Percentiles rank a stretch among this genome's conserved stretches.
phyloP scores from a whole-genome alignment of 306 rosid genomes.

The Gynostemma pentaphyllum region DNA sequence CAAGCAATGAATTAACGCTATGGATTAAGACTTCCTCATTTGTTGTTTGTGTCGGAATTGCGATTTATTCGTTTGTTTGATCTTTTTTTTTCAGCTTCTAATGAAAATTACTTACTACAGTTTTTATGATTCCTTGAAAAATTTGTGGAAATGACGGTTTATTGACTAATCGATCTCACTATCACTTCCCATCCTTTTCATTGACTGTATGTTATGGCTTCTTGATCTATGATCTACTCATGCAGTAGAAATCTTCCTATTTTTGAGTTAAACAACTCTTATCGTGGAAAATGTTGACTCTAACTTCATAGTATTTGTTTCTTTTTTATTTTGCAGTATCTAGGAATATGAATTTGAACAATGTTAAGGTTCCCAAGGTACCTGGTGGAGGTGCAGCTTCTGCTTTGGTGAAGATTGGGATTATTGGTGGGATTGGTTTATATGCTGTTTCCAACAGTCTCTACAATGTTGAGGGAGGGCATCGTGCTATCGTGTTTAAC shows the following conservation, averaged over 20 bases:
- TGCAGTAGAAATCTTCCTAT: background rate
- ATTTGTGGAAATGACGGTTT: no score
- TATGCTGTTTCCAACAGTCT: slow-evolving; percentile 60
- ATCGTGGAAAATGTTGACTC: background rate
- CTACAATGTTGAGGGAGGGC: slow-evolving; percentile 89
- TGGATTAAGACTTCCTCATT: no score
- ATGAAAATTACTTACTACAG: no score
- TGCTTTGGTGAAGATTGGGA: slow-evolving; percentile 37
- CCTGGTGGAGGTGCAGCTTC: slow-evolving; percentile 57
- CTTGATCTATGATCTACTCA: background rate
- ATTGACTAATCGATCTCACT: no score
- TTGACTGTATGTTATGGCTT: background rate
- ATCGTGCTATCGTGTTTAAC: slow-evolving; percentile 74
- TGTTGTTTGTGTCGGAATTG: no score
- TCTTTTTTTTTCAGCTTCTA: no score
- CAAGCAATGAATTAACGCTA: background rate
- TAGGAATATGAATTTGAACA: slow-evolving; percentile 29
- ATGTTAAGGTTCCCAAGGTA: slow-evolving; percentile 28
- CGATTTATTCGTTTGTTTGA: no score
- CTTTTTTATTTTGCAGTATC: background rate
- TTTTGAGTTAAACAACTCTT: background rate
- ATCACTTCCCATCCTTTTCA: background rate
- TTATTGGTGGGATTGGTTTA: slow-evolving; percentile 47
- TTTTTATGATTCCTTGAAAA: no score
- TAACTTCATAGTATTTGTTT: background rate